Conservation (phyloP, 805 yeast genomes). For the Spathaspora gorwiae region DNA sequence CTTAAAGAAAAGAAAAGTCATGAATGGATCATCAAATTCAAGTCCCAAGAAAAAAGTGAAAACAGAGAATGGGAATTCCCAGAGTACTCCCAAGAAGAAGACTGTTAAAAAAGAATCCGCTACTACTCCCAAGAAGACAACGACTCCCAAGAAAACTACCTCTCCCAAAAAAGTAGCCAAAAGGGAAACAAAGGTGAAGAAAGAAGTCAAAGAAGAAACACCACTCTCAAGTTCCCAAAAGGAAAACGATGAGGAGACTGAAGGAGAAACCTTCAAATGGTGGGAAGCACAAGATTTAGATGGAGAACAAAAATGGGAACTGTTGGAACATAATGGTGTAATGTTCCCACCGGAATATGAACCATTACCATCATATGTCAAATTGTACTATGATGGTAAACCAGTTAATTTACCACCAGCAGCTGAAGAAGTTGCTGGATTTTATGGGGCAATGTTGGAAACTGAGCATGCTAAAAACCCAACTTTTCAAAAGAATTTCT, state of each 20-base stretch:
- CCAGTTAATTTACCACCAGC: conserved; percentile 70
- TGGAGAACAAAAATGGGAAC: conserved; percentile 79
- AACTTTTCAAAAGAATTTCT: conserved; percentile 81
- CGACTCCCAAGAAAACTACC: conserved; percentile 4
- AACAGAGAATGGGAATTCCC: not conserved
- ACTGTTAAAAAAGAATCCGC: conserved; percentile 3
- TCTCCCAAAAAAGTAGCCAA: not conserved
- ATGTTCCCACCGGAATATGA: conserved; percentile 90
- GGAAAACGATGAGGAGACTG: conserved; percentile 22
- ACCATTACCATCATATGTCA: conserved; percentile 75
- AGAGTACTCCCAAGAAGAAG: conserved; percentile 1
- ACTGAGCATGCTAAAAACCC: conserved; percentile 88
- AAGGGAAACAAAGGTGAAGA: not conserved
- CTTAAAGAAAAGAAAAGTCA: conserved; percentile 4
- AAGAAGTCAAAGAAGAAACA: conserved; percentile 5
- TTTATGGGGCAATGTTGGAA: conserved; percentile 82
- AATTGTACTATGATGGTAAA: conserved; percentile 68
- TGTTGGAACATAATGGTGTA: conserved; percentile 85
- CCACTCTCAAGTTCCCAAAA: conserved; percentile 1
- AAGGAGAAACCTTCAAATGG: conserved; percentile 56
- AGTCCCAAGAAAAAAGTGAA: not conserved
- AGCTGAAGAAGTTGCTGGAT: conserved; percentile 97
- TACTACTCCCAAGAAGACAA: not conserved
- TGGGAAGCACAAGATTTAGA: conserved; percentile 83
- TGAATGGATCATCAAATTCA: conserved; percentile 2